Conservation (phyloP, 1,284 basidiomycete genomes). For the Pyrrhoderma noxium region DNA sequence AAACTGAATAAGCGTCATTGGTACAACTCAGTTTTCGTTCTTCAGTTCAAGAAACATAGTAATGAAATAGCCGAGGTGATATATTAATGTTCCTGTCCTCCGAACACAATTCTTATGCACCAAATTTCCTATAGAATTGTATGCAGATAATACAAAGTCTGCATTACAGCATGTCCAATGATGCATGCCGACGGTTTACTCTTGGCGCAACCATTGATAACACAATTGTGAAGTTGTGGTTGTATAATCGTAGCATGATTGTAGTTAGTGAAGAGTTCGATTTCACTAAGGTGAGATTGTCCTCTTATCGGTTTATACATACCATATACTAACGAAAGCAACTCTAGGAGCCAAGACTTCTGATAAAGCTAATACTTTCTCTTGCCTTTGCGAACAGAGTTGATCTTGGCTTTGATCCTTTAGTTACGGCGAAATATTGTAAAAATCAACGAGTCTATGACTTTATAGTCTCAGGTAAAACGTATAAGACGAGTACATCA, state of each 20-base stretch:
- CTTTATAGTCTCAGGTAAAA: background rate
- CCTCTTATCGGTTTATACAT: too few species aligned
- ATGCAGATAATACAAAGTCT: too few species aligned
- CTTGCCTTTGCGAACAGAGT: background rate
- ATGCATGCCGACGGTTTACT: background rate
- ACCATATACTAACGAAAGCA: too few species aligned
- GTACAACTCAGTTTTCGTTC: too few species aligned
- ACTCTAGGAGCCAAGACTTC: background rate
- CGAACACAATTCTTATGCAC: too few species aligned
- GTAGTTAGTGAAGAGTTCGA: background rate
- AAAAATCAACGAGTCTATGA: background rate
- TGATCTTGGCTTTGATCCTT: background rate
- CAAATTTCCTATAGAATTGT: too few species aligned
- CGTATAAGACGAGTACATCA: background rate
- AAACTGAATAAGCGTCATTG: too few species aligned
- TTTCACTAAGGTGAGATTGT: background rate
- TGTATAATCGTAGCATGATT: too few species aligned
- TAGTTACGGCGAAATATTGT: background rate
- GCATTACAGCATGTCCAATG: background rate
- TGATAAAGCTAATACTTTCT: constrained; percentile 3
- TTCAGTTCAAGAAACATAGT: too few species aligned
- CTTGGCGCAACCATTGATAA: constrained; percentile 1
- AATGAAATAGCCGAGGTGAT: too few species aligned
- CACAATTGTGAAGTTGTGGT: too few species aligned
- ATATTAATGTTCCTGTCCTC: too few species aligned